Conservation (phyloP, 176 grass and related monocot species). For the Rhynchospora tenuis region DNA sequence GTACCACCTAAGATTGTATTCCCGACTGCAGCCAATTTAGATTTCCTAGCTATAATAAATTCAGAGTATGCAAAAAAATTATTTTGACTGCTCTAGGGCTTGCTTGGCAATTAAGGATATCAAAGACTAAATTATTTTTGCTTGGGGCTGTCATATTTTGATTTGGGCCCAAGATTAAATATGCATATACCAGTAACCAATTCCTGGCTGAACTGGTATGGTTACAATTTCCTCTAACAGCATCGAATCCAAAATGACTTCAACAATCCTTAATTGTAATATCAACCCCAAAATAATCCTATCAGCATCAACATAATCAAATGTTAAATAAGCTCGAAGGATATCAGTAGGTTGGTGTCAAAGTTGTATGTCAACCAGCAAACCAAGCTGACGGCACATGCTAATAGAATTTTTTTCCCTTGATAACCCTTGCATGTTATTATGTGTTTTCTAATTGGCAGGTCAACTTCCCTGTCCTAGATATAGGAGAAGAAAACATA, state of each 20-base stretch:
- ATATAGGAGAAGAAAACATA: conserved; percentile 44
- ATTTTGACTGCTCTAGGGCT: neutral
- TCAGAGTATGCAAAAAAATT: neutral
- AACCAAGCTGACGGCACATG: neutral
- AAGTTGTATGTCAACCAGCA: conserved; percentile 11
- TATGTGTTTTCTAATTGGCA: conserved; percentile 9
- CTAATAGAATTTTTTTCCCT: neutral
- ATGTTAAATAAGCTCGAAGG: neutral
- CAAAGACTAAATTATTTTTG: neutral
- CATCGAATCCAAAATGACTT: neutral
- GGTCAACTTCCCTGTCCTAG: conserved; percentile 37
- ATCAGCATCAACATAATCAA: neutral
- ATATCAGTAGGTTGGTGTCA: neutral
- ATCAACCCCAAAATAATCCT: neutral
- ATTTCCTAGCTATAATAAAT: neutral
- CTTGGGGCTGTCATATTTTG: neutral
- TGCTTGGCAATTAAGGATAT: neutral
- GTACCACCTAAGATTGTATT: neutral
- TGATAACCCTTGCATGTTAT: neutral
- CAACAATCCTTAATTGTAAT: neutral
- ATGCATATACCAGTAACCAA: neutral
- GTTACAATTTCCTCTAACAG: neutral
- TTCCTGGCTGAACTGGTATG: neutral
- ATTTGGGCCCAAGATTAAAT: neutral
- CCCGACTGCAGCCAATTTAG: neutral